Conservation (phyloP, 225 moss, liverwort and hornwort species). For the Bryoerythrophyllum caledonicum region DNA sequence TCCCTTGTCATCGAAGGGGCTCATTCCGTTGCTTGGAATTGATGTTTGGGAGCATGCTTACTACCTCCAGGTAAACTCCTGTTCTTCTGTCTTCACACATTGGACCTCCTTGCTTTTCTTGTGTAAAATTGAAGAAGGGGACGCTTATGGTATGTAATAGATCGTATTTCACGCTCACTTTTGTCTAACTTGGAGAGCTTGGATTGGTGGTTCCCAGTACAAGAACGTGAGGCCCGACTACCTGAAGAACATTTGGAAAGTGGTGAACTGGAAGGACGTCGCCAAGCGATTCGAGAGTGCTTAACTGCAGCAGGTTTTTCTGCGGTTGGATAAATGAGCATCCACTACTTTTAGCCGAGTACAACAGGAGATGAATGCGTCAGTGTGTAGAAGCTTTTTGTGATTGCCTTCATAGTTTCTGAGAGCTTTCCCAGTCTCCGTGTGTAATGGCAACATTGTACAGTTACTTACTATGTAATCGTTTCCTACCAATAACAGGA, state of each 20-base stretch:
- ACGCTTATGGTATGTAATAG: conserved; percentile 1
- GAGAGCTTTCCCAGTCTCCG: conserved; percentile 19
- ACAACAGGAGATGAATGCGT: conserved; percentile 18
- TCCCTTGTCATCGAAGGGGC: conserved; percentile 60
- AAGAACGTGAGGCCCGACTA: conserved; percentile 94
- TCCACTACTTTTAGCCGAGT: conserved; percentile 15
- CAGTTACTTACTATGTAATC: conserved; percentile 20
- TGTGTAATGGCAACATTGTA: conserved; percentile 20
- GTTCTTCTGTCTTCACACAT: not conserved
- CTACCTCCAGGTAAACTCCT: conserved; percentile 79
- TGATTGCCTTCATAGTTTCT: conserved; percentile 24
- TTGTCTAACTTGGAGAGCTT: conserved; percentile 26
- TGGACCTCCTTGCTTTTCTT: not conserved
- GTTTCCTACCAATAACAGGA: conserved; percentile 20
- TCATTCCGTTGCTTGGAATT: conserved; percentile 86
- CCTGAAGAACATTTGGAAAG: conserved; percentile 94
- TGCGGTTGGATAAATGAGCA: conserved; percentile 20
- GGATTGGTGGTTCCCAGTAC: conserved; percentile 61
- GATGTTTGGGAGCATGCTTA: conserved; percentile 99
- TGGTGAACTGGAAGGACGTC: conserved; percentile 97
- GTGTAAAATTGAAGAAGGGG: not conserved
- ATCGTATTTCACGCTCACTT: not conserved
- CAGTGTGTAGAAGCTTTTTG: conserved; percentile 22
- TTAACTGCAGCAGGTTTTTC: conserved; percentile 26
- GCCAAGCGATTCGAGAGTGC: conserved; percentile 60